phyloP scores from a whole-genome alignment of 192 early-diverging fungal genomes.

The Coemansia sp. region DNA sequence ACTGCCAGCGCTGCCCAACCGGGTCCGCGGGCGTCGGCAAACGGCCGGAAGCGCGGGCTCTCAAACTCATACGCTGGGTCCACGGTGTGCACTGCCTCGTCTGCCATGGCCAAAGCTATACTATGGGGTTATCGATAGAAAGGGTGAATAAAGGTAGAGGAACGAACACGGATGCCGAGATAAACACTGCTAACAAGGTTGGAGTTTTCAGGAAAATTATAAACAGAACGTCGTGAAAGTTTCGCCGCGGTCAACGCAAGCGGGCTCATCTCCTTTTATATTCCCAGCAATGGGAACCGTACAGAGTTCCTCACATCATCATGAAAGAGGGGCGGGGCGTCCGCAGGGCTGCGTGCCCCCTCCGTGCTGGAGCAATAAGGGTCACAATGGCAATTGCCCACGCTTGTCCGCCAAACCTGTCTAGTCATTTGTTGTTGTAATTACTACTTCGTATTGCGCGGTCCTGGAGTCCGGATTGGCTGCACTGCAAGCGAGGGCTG shows the following conservation, averaged over 20 bases:
- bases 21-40: conserved; percentile 46
- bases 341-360: not conserved
- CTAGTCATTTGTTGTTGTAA: not conserved
- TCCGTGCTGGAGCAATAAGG: not conserved
- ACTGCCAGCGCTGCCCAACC: conserved; percentile 54
- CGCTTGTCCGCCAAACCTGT: not conserved
- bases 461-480: conserved; percentile 2
- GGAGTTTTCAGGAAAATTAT: not conserved
- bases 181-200: not conserved
- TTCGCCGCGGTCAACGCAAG: not conserved
- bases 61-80: conserved; percentile 14
- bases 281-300: not conserved
- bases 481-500: not conserved
- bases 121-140: not conserved
- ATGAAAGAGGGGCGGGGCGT: not conserved
- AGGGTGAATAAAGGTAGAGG: not conserved
- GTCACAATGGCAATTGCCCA: not conserved
- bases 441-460: not conserved
- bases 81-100: conserved; percentile 17
- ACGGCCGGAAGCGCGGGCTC: conserved; percentile 49
- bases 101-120: conserved; percentile 25
- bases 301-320: not conserved
- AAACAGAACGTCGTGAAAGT: not conserved
- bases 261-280: not conserved
- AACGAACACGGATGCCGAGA: not conserved